A percentile compares a stretch with the other conserved stretches of the same genome.
Conservation (phyloP, 768 basidiomycete species). For the Trametes sanguinea region DNA sequence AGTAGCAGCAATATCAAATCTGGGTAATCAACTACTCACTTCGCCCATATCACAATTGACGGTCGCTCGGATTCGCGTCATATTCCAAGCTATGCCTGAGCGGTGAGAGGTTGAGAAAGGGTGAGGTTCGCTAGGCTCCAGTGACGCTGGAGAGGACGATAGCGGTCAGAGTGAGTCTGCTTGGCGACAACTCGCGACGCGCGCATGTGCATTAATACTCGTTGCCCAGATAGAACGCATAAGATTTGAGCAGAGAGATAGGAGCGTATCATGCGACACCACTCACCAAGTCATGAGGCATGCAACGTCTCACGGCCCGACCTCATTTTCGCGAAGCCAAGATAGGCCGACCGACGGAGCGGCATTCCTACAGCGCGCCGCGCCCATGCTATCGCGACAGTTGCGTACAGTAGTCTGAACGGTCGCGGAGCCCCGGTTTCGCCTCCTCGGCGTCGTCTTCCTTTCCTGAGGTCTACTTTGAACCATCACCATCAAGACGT, state of each 20-base stretch:
- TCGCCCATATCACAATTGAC: conserved; percentile 39
- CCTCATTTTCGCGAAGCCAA: no score
- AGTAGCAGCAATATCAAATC: no score
- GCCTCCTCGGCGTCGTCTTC: background rate
- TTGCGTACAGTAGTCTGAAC: background rate
- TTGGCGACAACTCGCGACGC: background rate
- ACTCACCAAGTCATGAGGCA: no score
- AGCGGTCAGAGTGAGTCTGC: no score
- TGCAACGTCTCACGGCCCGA: no score
- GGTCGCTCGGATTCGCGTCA: conserved; percentile 26
- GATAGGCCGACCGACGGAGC: no score
- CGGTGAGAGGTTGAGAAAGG: background rate
- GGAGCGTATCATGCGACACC: no score
- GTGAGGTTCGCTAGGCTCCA: no score
- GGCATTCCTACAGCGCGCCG: background rate
- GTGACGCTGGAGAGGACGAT: no score
- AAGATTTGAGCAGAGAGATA: background rate
- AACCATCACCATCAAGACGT: background rate
- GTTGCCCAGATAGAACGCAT: background rate
- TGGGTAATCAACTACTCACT: conserved; percentile 19
- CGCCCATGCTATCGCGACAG: conserved; percentile 7
- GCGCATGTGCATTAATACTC: background rate
- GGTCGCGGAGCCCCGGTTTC: background rate
- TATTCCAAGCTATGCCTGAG: background rate
- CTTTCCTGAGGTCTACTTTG: background rate